Base-by-base conservation (phyloP, 1,284 basidiomycete genomes). In the Boletus sp. region DNA sequence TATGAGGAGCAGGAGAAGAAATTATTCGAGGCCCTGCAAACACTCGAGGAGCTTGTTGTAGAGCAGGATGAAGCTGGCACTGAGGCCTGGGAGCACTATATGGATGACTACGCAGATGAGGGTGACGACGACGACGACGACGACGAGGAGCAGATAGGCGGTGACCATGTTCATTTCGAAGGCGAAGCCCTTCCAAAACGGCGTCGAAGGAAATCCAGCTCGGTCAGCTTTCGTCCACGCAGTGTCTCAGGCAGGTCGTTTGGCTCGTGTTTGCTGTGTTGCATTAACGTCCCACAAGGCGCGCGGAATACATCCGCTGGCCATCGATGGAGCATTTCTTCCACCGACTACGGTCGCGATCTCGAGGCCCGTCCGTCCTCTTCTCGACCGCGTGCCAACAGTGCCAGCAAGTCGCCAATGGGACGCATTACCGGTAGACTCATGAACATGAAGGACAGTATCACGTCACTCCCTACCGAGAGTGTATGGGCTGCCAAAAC, bases 401-500 rank as follows among this genome's bases (percentile, higher is more conserved):
- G 68, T 54, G 57, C 62, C 17, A 73, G 78, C 64, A 75, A 70
- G 48, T 80, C 79, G 2, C 78, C 83, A 1, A 74, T 82, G 10
- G 76, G 78, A 6, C 78, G 76, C 4, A 67, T 90, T 2, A 80
- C 83, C 1, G 82, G 70, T 69, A 83, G 77, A 61, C 73, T 89
- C 33, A 77, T 77, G 48, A 74, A 75, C 65, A 74, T 85, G 68
- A 82, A 73, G 58, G 84, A 85, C 64, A 88, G 81, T 62, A 72
- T 84, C 30, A 76, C 80, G 0, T 84, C 85, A 13, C 68, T 76
- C 4, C 63, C 63, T 2, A 65, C 69, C 2, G 83, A 84, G 54
- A 84, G 81, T 16, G 81, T 95, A 23, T 98, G 95, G 95, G 93
- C 85, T 4, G 84, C 92, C 35, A 86, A 84, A 62, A 85, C 87